Conservation (phyloP, 768 basidiomycete species). For the Suillus subaureus region DNA sequence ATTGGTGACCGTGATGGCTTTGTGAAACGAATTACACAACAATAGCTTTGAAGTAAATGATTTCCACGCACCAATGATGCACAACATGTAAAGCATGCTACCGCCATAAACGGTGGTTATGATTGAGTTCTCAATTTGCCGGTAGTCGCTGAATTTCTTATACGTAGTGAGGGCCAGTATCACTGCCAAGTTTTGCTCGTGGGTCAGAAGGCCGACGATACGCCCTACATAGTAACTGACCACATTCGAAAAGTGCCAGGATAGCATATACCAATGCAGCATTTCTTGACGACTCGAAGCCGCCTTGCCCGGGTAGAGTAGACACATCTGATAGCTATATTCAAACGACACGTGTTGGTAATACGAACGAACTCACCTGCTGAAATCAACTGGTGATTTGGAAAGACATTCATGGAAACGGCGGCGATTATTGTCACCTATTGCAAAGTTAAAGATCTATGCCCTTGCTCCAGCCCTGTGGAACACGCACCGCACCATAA, state of each 20-base stretch:
- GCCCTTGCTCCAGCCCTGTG: neutral
- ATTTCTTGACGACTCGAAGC: neutral
- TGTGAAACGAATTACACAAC: neutral
- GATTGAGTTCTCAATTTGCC: constrained; percentile 7
- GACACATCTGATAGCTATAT: neutral
- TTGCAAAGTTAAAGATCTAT: neutral
- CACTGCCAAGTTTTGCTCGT: neutral
- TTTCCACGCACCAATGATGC: constrained; percentile 18
- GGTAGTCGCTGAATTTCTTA: constrained; percentile 8
- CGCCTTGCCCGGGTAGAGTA: neutral
- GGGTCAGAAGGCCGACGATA: neutral
- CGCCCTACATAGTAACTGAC: neutral
- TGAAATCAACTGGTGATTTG: constrained; percentile 10
- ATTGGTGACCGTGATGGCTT: constrained; percentile 22
- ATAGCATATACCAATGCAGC: constrained; percentile 1
- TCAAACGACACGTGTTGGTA: neutral
- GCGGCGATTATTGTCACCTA: constrained; percentile 16
- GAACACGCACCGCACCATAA: constrained; percentile 14
- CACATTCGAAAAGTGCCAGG: neutral
- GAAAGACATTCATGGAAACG: constrained; percentile 8
- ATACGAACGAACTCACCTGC: constrained; percentile 4
- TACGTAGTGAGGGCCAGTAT: constrained; percentile 7
- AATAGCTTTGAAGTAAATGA: neutral
- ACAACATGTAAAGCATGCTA: constrained; percentile 20
- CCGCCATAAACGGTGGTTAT: constrained; percentile 18